phyloP scores from a whole-genome alignment of 306 rosid genomes.

The Glycyrrhiza uralensis region DNA sequence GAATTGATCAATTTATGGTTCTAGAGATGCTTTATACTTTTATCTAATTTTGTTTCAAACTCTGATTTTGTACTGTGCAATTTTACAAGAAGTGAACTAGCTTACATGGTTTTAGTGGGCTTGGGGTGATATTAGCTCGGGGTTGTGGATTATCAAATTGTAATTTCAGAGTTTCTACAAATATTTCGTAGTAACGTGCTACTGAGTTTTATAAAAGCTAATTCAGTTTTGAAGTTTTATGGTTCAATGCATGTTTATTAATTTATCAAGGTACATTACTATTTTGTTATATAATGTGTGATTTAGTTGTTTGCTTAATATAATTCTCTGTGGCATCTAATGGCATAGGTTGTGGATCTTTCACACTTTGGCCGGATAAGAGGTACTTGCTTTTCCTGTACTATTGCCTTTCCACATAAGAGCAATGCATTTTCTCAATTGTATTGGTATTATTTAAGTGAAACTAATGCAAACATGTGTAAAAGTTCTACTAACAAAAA shows the following conservation, averaged over 20 bases:
- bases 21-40: constrained; percentile 2
- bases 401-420: not conserved
- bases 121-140: constrained; percentile 1
- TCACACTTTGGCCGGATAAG: constrained; percentile 93
- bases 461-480: constrained; percentile 1
- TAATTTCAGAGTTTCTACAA: not conserved
- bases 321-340: constrained; percentile 9
- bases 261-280: not conserved
- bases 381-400: constrained; percentile 52
- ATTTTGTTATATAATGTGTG: not conserved
- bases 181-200: not conserved
- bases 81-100: not conserved
- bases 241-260: constrained; percentile 5
- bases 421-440: not conserved
- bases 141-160: not conserved
- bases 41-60: not conserved
- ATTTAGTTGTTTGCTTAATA: constrained; percentile 2
- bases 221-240: constrained; percentile 9
- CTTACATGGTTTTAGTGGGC: not conserved
- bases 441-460: not conserved
- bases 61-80: not conserved
- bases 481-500: not conserved
- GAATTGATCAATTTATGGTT: not conserved
- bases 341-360: constrained; percentile 82
- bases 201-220: not conserved